Base-by-base conservation (phyloP, 495 filamentous ascomycete genomes). In the Penicillium waksmanii region DNA sequence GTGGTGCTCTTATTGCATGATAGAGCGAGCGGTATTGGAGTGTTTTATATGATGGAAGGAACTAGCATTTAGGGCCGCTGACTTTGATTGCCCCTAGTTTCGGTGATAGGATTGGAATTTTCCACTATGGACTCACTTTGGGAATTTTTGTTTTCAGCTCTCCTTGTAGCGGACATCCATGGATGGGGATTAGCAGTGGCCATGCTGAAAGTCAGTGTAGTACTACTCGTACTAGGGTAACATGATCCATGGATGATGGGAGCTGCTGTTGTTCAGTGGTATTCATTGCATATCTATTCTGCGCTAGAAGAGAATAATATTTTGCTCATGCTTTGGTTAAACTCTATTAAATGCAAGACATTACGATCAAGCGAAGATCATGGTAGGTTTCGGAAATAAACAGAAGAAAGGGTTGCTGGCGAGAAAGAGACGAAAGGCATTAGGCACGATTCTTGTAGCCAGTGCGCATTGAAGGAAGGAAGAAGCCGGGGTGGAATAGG, bases 401-500 rank as follows among this genome's bases (percentile, higher is more conserved):
- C 36, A 38, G 5, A 44, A 19, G 17, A n/a, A 18, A 44, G 8
- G 17, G 15, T 44, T 17, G 42, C 1, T 8, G 17, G 17, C 12
- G 12, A 43, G 17, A 17, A 31, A 19, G 7, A 9, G 42, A 44
- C 2, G 13, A 17, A 18, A 17, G 17, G 17, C 4, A 19, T 48
- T 59, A 70, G 6, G 55, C 33, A 33, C 60, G 60, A 7, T 56
- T 69, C 54, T 76, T 74, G 50, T 57, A 31, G 10, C 68, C 67
- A 21, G 63, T 75, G 47, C 77, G 63, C 63, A 83, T 72, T 7
- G 75, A 73, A 9, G 73, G 75, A 52, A 85, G 77, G 68, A 72
- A 78, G 31, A 78, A 65, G 10, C 75, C 81, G 0, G 83, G 83
- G 52, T 84, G 80, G 66, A 78, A 79, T 18, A 77, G 54, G 0